Evolutionary conservation across 2,329 filamentous ascomycete species (phyloP).

Genomic region (Ascosphaera aggregata): DNA sequence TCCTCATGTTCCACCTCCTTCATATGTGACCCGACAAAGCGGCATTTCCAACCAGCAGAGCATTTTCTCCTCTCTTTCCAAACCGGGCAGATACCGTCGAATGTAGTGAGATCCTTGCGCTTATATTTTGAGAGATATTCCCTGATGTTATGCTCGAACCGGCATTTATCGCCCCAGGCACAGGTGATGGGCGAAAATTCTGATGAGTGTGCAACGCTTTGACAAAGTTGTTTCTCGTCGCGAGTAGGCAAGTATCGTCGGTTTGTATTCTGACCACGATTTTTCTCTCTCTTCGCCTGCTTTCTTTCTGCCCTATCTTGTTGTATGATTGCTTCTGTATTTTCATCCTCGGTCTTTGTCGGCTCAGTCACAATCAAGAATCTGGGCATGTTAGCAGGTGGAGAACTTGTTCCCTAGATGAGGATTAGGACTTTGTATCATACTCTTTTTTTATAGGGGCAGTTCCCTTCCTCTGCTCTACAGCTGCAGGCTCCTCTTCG

Average conservation of each 20-base stretch:
- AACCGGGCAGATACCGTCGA: slow-evolving; percentile 59
- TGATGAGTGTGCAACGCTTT: slow-evolving; percentile 41
- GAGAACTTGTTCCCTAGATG: slow-evolving; percentile 1
- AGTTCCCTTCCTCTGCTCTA: slow-evolving; percentile 28
- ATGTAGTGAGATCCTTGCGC: slow-evolving; percentile 52
- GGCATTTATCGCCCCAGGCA: slow-evolving; percentile 58
- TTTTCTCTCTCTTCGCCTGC: slow-evolving; percentile 34
- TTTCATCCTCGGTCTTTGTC: slow-evolving; percentile 13
- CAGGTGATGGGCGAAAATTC: slow-evolving; percentile 67
- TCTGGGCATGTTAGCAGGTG: slow-evolving; percentile 7
- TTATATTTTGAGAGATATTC: slow-evolving; percentile 68
- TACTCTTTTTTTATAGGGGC: slow-evolving; percentile 54
- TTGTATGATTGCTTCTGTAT: background rate
- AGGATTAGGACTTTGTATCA: slow-evolving; percentile 9
- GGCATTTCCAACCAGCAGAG: slow-evolving; percentile 76
- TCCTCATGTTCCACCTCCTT: slow-evolving; percentile 55
- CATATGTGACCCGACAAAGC: slow-evolving; percentile 73
- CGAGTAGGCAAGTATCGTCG: slow-evolving; percentile 59
- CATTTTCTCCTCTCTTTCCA: slow-evolving; percentile 58
- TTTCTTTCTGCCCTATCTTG: slow-evolving; percentile 17
- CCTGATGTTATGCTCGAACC: slow-evolving; percentile 60
- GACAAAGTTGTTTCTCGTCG: slow-evolving; percentile 57
- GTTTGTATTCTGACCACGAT: slow-evolving; percentile 58
- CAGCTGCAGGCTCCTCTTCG: slow-evolving; percentile 10
- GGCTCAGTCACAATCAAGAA: slow-evolving; percentile 14